Percentiles rank a stretch among this genome's conserved stretches.
phyloP scores from a whole-genome alignment of 768 basidiomycete genomes.

The Rhodotorula diobovata region DNA sequence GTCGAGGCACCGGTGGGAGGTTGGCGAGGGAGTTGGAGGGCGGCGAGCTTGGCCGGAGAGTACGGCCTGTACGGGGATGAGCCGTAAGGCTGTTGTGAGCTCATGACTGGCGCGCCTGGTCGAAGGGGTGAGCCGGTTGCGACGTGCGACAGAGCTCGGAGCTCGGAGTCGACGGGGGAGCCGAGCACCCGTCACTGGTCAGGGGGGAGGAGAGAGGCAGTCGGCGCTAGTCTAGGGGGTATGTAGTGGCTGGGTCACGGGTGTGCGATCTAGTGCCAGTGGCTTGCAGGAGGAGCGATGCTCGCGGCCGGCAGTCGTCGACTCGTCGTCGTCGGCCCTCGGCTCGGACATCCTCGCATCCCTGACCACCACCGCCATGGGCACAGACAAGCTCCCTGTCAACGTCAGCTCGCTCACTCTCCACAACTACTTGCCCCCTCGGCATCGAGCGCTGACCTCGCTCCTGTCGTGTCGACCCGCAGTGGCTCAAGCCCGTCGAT shows the following conservation, averaged over 20 bases:
- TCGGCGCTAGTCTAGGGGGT: too few species aligned
- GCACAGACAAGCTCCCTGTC: neutral
- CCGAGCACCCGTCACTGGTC: too few species aligned
- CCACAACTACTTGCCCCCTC: neutral
- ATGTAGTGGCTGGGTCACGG: too few species aligned
- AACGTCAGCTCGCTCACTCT: neutral
- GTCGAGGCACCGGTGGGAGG: neutral
- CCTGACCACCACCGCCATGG: neutral
- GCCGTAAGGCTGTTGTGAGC: neutral
- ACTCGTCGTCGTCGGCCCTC: too few species aligned
- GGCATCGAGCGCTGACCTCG: too few species aligned
- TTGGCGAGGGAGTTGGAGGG: neutral
- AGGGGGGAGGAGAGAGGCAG: too few species aligned
- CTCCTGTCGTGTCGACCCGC: neutral
- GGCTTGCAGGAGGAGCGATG: too few species aligned
- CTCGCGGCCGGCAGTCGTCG: too few species aligned
- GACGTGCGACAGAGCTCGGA: neutral
- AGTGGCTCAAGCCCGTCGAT: constrained; percentile 5
- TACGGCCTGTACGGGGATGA: neutral
- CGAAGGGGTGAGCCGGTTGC: neutral
- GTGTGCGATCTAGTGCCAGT: too few species aligned
- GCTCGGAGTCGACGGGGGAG: neutral
- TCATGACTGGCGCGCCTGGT: neutral
- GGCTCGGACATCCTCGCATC: too few species aligned
- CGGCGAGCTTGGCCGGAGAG: neutral